Conservation (phyloP, 352 stramenopile genomes). For the Pythium angustatum region DNA sequence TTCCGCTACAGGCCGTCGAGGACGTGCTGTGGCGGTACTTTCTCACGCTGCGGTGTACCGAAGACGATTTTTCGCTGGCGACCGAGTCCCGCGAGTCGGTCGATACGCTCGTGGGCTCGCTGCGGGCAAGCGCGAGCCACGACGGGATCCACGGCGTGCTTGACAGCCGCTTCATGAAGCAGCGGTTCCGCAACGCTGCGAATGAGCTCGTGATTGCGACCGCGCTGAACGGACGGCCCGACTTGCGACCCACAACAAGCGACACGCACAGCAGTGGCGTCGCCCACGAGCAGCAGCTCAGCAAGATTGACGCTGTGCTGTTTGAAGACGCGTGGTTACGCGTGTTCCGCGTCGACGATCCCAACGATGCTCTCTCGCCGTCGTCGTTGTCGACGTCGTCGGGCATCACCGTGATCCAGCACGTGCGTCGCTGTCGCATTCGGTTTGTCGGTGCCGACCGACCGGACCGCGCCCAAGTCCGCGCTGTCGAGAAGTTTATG, state of each 20-base stretch:
- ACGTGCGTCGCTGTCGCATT: background rate
- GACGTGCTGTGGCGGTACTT: slow-evolving; percentile 10
- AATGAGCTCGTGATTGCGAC: slow-evolving; percentile 9
- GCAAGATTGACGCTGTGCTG: background rate
- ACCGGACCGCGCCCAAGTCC: background rate
- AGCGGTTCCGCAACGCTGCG: slow-evolving; percentile 3
- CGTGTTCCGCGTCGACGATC: background rate
- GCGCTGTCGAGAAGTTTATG: background rate
- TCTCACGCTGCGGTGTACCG: background rate
- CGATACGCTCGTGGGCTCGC: background rate
- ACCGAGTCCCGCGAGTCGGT: background rate
- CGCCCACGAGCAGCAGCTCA: too few relatives aligned
- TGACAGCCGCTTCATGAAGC: slow-evolving; percentile 1
- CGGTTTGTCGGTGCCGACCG: background rate
- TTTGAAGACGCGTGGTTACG: slow-evolving; percentile 12
- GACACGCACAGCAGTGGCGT: too few relatives aligned
- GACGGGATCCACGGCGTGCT: background rate
- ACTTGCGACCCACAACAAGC: background rate
- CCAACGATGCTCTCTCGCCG: background rate
- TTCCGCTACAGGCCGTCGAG: background rate
- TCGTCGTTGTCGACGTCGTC: too few relatives aligned
- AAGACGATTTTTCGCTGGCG: slow-evolving; percentile 8
- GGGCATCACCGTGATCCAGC: slow-evolving; percentile 1
- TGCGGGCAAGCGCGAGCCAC: background rate
- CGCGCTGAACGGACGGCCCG: background rate